Evolutionary conservation across 352 stramenopile genomes (phyloP), one percentile per base, ranked within the genome.

Genomic region (Bremia lactucae): DNA sequence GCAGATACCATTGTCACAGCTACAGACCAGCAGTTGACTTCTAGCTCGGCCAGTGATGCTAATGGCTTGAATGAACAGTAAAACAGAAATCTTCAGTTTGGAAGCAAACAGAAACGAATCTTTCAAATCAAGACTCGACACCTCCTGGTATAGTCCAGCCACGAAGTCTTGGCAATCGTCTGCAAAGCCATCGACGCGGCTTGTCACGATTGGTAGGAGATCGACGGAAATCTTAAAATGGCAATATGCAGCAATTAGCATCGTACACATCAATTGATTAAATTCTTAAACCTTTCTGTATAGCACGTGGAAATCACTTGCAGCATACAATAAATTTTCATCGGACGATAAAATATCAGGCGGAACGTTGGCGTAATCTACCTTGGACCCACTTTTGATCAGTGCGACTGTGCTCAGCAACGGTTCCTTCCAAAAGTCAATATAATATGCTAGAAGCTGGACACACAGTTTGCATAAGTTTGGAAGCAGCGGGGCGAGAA

Each of bases 281-380:
- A 13, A 47, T 44, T 7, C 5, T n/a, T 4, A 14, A 42, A 92
- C 79, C 51, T 81, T 82, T 14, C 59, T 36, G 2, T 49, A 37
- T 2, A 93, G 47, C 15, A 82, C 18, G 11, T 82, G 66, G n/a
- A 90, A 83, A 36, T 93, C 75, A 18, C 68, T 87, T 29, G 65
- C 80, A 26, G 73, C 71, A 37, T 58, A 72, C 6, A 87, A 26
- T n/a, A 89, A 37, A 42, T 92, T 76, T 36, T 89, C 76, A 24
- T 83, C 69, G 3, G 15, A 68, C 1, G 39, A 42, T 1, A 89
- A 42, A 26, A 76, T 70, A 29, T 60, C 59, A 10, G 84, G 56
- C 14, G 66, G 45, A 6, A 79, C 46, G 0, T 39, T 13, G 6
- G 11, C 42, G 21, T 80, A 79, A 42, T 83, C 59, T 10, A 72